Base-by-base conservation (phyloP, 2,329 filamentous ascomycete species). In the Plenodomus lindquistii region DNA sequence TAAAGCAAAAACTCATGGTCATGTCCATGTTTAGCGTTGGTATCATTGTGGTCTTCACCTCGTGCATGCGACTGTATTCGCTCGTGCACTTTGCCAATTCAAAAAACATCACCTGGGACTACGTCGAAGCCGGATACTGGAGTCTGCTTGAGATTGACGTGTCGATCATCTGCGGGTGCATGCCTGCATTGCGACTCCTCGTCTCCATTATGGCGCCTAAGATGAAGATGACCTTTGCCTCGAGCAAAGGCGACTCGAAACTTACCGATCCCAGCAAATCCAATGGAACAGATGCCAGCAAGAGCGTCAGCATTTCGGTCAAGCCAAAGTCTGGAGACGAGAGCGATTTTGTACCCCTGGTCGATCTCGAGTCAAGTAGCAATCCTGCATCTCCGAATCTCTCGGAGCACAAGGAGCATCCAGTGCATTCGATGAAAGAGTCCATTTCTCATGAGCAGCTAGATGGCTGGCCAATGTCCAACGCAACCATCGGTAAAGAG, bases 51-150 rank as follows among this genome's bases (percentile, higher is more conserved):
- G 73, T 74, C 8, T 47, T 77, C 15, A 62, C 77, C 27, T 76
- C 74, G 41, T 66, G 73, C 45, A 52, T 79, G 18, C 57, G 75
- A 2, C 52, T 78, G 3, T 63, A 69, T 8, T 71, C 72, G 1
- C 63, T 77, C 15, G 66, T 77, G 24, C 54, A 68, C 31, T 77
- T 78, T 49, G 69, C 72, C 15, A 73, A 65, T 22, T 73, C 75
- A 2, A 34, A 64, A 2, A 77, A 78, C 54, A 52, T 74, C 37
- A 63, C 60, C 2, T 73, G 70, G 66, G 71, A 74, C 45, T 73
- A 75, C 50, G 65, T 69, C 4, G 67, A 69, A 7, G 68, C 73
- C 7, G 61, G 66, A 4, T 71, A 71, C 46, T 77, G 75, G 75
- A 72, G 66, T 43, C 55, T 71, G 5, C 58, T 76, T 10, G 74